Conservation (phyloP, 306 rosid genomes). For the Aeschynomene evenia region DNA sequence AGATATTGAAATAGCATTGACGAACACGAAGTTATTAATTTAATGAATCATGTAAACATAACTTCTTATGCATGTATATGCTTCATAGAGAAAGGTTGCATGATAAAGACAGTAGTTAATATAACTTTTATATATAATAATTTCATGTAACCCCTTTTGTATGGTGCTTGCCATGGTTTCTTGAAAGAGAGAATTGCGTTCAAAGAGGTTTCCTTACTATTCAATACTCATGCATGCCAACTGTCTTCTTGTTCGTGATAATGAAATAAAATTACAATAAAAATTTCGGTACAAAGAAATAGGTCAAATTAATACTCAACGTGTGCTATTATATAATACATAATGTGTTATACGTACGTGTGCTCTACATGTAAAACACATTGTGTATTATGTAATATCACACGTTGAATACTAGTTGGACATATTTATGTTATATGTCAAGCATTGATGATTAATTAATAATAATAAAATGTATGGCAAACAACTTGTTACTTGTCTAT, state of each 20-base stretch:
- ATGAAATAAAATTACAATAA: background rate
- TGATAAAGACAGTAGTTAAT: constrained; percentile 8
- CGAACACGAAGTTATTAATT: background rate
- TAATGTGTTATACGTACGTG: too few relatives aligned
- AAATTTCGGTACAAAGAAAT: too few relatives aligned
- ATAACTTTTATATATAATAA: background rate
- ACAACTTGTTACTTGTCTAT: background rate
- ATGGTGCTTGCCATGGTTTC: constrained; percentile 22
- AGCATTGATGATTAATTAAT: too few relatives aligned
- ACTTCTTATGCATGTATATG: background rate
- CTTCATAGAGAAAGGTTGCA: background rate
- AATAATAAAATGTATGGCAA: too few relatives aligned
- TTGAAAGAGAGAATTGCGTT: constrained; percentile 22
- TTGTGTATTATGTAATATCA: too few relatives aligned
- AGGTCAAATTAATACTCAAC: too few relatives aligned
- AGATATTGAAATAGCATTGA: background rate
- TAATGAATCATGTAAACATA: background rate
- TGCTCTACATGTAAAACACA: too few relatives aligned
- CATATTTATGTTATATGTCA: too few relatives aligned
- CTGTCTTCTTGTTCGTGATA: constrained; percentile 14
- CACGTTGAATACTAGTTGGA: too few relatives aligned
- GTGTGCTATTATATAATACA: too few relatives aligned
- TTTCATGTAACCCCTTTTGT: background rate
- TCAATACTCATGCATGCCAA: constrained; percentile 28
- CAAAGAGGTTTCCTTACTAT: constrained; percentile 26